Evolutionary conservation across 2,329 filamentous ascomycete species (phyloP).

Genomic region (Paecilomyces niveus): DNA sequence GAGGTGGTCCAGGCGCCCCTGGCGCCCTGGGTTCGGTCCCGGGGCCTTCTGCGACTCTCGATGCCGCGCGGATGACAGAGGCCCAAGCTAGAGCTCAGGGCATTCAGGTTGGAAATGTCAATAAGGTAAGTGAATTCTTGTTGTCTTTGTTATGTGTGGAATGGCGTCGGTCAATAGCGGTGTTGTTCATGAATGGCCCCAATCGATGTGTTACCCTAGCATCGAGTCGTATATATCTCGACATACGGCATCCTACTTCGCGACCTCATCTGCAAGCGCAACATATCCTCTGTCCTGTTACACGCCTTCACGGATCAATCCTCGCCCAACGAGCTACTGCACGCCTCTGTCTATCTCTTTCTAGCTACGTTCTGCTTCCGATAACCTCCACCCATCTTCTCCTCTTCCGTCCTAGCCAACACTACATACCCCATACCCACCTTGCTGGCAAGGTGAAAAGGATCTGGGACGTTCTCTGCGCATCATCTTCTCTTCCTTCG

Average conservation of each 20-base stretch:
- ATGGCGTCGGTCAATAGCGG: background rate
- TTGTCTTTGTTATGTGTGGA: constrained; percentile 7
- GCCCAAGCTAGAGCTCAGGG: constrained; percentile 25
- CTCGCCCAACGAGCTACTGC: background rate
- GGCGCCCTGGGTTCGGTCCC: constrained; percentile 24
- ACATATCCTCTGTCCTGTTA: background rate
- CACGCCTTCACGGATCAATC: background rate
- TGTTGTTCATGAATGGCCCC: background rate
- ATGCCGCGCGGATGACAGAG: constrained; percentile 26
- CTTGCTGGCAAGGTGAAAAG: background rate
- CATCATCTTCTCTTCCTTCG: background rate
- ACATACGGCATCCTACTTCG: background rate
- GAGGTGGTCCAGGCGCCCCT: constrained; percentile 47
- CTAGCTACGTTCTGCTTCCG: no score
- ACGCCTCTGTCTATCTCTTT: background rate
- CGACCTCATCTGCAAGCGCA: background rate
- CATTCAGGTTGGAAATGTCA: constrained; percentile 36
- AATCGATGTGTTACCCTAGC: background rate
- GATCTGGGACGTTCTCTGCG: background rate
- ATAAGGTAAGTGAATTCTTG: constrained; percentile 43
- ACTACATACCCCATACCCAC: background rate
- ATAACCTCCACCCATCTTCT: background rate
- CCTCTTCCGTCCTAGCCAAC: background rate
- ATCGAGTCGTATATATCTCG: background rate
- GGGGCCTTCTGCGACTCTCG: constrained; percentile 22